Evolutionary conservation across 495 filamentous ascomycete genomes (phyloP).

Genomic region (Aspergillus biplanus): DNA sequence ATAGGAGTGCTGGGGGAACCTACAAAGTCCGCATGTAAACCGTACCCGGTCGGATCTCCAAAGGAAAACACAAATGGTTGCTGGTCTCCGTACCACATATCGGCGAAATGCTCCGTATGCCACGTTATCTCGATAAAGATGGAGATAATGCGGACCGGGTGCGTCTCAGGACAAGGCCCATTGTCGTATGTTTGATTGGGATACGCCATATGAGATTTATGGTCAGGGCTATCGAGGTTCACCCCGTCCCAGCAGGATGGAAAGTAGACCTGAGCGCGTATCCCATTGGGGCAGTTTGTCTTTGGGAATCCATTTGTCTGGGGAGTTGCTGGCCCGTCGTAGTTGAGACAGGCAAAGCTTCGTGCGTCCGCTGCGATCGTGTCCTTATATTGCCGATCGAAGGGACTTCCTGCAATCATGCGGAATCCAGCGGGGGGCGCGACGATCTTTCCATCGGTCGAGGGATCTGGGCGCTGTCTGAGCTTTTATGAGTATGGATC

Average conservation of each 20-base stretch:
- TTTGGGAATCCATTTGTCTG: constrained; percentile 17
- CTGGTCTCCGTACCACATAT: constrained; percentile 58
- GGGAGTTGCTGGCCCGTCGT: constrained; percentile 11
- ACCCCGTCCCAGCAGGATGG: constrained; percentile 21
- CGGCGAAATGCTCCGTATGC: constrained; percentile 57
- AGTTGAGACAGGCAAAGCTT: constrained; percentile 18
- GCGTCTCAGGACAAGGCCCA: constrained; percentile 29
- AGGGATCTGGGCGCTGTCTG: constrained; percentile 59
- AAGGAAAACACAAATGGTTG: constrained; percentile 64
- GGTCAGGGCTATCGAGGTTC: constrained; percentile 16
- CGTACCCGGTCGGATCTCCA: constrained; percentile 19
- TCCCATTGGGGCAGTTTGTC: constrained; percentile 19
- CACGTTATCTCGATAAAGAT: constrained; percentile 74
- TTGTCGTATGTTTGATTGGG: constrained; percentile 10
- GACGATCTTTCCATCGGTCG: constrained; percentile 57
- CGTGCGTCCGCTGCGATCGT: constrained; percentile 3
- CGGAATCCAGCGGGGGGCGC: constrained; percentile 74
- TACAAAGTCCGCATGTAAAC: constrained; percentile 20
- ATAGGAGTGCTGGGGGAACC: background rate
- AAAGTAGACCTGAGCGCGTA: constrained; percentile 18
- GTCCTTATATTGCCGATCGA: constrained; percentile 11
- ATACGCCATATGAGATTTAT: constrained; percentile 20
- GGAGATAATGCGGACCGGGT: constrained; percentile 61
- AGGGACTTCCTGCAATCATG: constrained; percentile 68
- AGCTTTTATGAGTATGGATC: background rate